Evolutionary conservation across 1,139 yeast species (phyloP), one percentile per base, ranked within the genome.

Genomic region (Candida sojae): DNA sequence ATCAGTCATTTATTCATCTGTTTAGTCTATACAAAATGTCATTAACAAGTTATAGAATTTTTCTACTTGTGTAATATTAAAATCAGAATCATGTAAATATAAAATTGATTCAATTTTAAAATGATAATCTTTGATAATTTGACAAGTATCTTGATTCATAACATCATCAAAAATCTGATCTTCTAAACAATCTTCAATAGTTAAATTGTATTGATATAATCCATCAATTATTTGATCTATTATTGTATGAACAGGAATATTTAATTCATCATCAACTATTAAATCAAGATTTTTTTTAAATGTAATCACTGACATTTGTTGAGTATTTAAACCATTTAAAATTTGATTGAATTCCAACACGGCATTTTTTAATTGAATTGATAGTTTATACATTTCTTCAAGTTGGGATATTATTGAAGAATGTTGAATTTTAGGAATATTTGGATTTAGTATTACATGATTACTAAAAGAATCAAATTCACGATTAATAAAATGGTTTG

Each of bases 191-290:
- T 54, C 51, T 23, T 54, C 55, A 43, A 52, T 46, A 42, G 47
- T 42, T 26, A 53, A 29, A 37, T 54, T 54, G 43, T 54, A 54
- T 30, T 54, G 51, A 30, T 54, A 54, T 37, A 54, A 46, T 23
- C 48, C 51, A 31, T 51, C 54, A 29, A 51, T 52, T 5, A 54
- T 51, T 9, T 43, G 42, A 32, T 52, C 54, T 23, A 47, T 33
- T 21, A 51, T 45, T 9, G 46, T 47, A 43, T 52, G 55, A 2
- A 54, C 53, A 4, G 45, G 48, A 4, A 42, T 45, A 36, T 46
- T 36, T 13, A 51, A 46, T 39, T 51, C 44, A 12, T 43, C 43
- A 29, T 46, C 44, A 5, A 49, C 33, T 2, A 38, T 29, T 12
- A 38, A 38, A 13, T 38, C 41, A 10, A 38, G 17, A 17, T 38